Base-by-base conservation (phyloP, 1,284 basidiomycete species). In the Fomitopsis pinicola region DNA sequence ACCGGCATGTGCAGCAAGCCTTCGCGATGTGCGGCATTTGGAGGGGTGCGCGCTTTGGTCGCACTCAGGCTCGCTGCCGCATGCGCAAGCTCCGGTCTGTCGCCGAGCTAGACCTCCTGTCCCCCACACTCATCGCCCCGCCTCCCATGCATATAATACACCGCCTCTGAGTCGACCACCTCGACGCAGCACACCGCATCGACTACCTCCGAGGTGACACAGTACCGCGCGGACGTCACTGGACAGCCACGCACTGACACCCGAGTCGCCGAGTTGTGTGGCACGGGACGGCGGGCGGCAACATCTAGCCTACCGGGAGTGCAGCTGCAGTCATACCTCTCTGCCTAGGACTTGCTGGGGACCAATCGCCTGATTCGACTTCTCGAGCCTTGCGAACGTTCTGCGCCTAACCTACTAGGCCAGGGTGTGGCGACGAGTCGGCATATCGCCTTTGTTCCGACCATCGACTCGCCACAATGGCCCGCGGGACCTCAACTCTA, bases 401-500 rank as follows among this genome's bases (percentile, higher is more conserved):
- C 55, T n/a, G 26, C 14, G 15, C 22, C 36, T 42, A 19, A 28
- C 55, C 14, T 15, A 9, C 14, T 15, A 9, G 33, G 6, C 35
- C 22, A 33, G 55, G 19, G 36, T 12, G 36, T 44, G 28, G 35
- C 40, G 28, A 56, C 33, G 30, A 19, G 30, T 28, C 30, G 17
- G 48, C n/a, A 38, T 6, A 46, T 26, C 19, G 19, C 3, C 57
- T 40, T 46, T 40, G 19, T 22, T 19, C 59, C 30, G 38, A 26
- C 53, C 30, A 55, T 52, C 22, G 36, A 33, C 42, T 17, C 30
- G 26, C 35, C 22, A 14, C 38, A 10, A 73, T 73, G 71, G 69
- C 72, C 30, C 71, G 70, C 63, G 66, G 67, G 10, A 61, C 66
- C 35, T 63, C 72, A 1, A 61, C 66, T 28, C 65, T 73, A 17